These are phyloP conservation scores for Tarenaya hassleriana DNA, from an alignment of 345 rosid genomes.

Conservation along the genomic window DNA sequence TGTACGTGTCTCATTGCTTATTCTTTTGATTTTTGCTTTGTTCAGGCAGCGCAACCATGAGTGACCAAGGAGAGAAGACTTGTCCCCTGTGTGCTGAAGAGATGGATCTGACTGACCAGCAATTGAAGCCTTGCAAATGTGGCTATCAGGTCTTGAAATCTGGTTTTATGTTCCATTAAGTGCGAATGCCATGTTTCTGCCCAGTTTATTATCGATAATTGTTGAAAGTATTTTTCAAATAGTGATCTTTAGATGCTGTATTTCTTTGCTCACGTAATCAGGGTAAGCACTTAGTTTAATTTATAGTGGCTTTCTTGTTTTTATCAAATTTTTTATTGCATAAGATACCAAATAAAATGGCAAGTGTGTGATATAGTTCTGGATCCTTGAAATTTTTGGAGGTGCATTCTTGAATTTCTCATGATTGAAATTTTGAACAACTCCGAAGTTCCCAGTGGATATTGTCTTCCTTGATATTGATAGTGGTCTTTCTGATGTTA, in stretches of 20 bases:
- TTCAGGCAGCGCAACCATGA: conserved; percentile 49
- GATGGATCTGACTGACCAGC: conserved; percentile 86
- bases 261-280: neutral
- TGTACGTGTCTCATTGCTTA: neutral
- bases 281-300: neutral
- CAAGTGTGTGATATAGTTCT: too few relatives aligned
- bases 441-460: too few relatives aligned
- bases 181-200: neutral
- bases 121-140: conserved; percentile 84
- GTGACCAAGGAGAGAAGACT: conserved; percentile 68
- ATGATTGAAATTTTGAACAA: too few relatives aligned
- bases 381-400: too few relatives aligned
- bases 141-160: conserved; percentile 59
- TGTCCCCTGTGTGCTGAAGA: conserved; percentile 80
- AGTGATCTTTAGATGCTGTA: neutral
- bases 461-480: too few relatives aligned
- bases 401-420: too few relatives aligned
- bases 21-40: conserved; percentile 1
- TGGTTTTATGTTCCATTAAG: neutral
- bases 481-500: too few relatives aligned
- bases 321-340: neutral
- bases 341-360: too few relatives aligned
- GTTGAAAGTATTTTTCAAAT: neutral
- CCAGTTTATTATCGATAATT: neutral
- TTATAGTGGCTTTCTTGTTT: neutral